Base-by-base conservation (phyloP, 257 asterid species). In the Solanum infundibuliforme region DNA sequence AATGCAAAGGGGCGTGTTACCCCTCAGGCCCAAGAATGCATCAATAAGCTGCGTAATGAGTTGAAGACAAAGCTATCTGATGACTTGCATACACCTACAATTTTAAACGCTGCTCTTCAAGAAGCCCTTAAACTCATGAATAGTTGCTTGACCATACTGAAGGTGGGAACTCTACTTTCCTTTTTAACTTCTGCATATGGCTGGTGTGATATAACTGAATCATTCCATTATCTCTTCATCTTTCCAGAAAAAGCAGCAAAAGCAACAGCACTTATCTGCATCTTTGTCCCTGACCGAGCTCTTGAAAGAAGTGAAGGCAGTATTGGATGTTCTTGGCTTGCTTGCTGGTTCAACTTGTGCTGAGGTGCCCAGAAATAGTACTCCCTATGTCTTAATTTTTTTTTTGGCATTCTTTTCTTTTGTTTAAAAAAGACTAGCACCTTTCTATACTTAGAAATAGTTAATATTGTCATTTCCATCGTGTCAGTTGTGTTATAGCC, bases 11-110 rank as follows among this genome's bases (percentile, higher is more conserved):
- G 90, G 88, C 89, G 93, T 79, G 82, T 91, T 83, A 91, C 86
- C 86, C 88, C 91, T 13, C 92, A 88, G 48, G 95, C 92, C 46
- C 91, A 92, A 86, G 92, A 94, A 39, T 91, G 96, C 92, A 93
- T 93, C 87, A 89, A 31, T 36, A 94, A 91, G 87, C 94, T 96
- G 89, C 96, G 55, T 60, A 87, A 79, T 18, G 98, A 96, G 65
- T 91, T 95, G 71, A 94, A 94, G 90, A 41, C 93, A 3, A 94
- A 90, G 89, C 74, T 96, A 89, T 92, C 98, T 12, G 98, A 95
- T 91, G 99, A 96, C 89, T 89, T 96, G 92, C 98, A 95, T 83
- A 94, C 99, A 3, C 98, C 98, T 12, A 31, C 95, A 60, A 87
- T 95, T 87, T 83, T 95, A 52, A 96, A 93, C 87, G 90, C 92